phyloP scores from a whole-genome alignment of 371 early-diverging fungal species.

The Mortierella sp. region DNA sequence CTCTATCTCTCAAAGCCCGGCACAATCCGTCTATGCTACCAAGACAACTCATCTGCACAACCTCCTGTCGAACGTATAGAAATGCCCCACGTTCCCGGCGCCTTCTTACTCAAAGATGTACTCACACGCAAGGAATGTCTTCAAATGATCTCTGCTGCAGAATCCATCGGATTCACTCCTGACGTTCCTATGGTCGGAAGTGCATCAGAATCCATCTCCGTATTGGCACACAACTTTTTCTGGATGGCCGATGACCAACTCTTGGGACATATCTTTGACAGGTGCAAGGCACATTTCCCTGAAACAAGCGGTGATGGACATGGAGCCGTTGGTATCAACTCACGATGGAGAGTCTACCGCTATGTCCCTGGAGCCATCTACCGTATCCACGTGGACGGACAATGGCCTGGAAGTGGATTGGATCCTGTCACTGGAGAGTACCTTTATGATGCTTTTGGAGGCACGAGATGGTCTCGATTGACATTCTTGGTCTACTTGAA shows the following conservation, averaged over 20 bases:
- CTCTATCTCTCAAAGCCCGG: slow-evolving; percentile 63
- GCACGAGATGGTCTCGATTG: slow-evolving; percentile 61
- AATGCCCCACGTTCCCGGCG: slow-evolving; percentile 63
- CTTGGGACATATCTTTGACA: slow-evolving; percentile 57
- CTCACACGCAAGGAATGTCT: slow-evolving; percentile 62
- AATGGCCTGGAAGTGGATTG: slow-evolving; percentile 68
- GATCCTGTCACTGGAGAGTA: slow-evolving; percentile 62
- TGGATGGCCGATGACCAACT: slow-evolving; percentile 67
- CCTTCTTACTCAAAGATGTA: slow-evolving; percentile 63
- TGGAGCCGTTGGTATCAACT: slow-evolving; percentile 63
- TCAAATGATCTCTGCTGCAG: slow-evolving; percentile 64
- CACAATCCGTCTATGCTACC: slow-evolving; percentile 57
- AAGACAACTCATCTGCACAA: slow-evolving; percentile 20
- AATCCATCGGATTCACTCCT: slow-evolving; percentile 67
- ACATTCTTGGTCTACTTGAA: slow-evolving; percentile 72
- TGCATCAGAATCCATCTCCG: slow-evolving; percentile 57
- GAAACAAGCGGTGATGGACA: slow-evolving; percentile 53
- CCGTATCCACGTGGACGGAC: slow-evolving; percentile 68
- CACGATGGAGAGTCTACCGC: slow-evolving; percentile 67
- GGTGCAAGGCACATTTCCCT: slow-evolving; percentile 61
- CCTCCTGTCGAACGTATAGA: slow-evolving; percentile 57
- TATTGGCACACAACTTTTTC: slow-evolving; percentile 70
- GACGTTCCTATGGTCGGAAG: slow-evolving; percentile 65
- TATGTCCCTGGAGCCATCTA: slow-evolving; percentile 70
- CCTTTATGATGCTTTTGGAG: slow-evolving; percentile 61